These are phyloP conservation scores for Blastocystis sp. DNA, from an alignment of 352 stramenopile species.

Conservation along the genomic window DNA sequence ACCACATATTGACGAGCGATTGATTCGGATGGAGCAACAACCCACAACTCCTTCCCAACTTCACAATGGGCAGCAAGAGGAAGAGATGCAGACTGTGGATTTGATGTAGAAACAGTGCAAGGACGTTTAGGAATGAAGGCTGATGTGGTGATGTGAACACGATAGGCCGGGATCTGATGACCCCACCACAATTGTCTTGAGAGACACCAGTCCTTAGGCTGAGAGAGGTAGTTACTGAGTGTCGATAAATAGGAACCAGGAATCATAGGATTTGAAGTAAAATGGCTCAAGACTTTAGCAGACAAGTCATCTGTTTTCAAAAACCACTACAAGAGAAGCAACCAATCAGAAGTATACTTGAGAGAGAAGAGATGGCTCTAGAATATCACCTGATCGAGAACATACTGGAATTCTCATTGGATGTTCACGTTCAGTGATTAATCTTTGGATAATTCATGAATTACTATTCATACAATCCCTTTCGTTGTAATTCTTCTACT, in stretches of 20 bases:
- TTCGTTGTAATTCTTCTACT: constrained; percentile 65
- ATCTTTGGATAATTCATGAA: neutral
- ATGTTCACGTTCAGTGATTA: constrained; percentile 42
- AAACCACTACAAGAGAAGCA: constrained; percentile 61
- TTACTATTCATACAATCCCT: constrained; percentile 34
- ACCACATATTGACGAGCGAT: constrained; percentile 70
- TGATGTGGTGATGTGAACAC: constrained; percentile 73
- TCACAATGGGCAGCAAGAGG: neutral
- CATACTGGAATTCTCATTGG: constrained; percentile 64
- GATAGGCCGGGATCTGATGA: constrained; percentile 95
- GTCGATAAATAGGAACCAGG: constrained; percentile 72
- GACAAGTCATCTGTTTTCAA: constrained; percentile 62
- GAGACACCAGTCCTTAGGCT: constrained; percentile 98
- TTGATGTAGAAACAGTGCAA: neutral
- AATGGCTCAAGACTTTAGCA: constrained; percentile 69
- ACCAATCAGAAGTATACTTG: neutral
- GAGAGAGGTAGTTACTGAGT: constrained; percentile 88
- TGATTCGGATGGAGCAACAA: constrained; percentile 70
- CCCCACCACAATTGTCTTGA: constrained; percentile 98
- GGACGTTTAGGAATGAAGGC: neutral
- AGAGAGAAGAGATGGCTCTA: constrained; percentile 64
- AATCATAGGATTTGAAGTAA: constrained; percentile 68
- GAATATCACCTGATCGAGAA: constrained; percentile 64
- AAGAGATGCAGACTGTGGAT: neutral
- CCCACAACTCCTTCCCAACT: constrained; percentile 64